Conservation (phyloP, 2,329 filamentous ascomycete genomes). For the Sclerotinia trifoliorum region DNA sequence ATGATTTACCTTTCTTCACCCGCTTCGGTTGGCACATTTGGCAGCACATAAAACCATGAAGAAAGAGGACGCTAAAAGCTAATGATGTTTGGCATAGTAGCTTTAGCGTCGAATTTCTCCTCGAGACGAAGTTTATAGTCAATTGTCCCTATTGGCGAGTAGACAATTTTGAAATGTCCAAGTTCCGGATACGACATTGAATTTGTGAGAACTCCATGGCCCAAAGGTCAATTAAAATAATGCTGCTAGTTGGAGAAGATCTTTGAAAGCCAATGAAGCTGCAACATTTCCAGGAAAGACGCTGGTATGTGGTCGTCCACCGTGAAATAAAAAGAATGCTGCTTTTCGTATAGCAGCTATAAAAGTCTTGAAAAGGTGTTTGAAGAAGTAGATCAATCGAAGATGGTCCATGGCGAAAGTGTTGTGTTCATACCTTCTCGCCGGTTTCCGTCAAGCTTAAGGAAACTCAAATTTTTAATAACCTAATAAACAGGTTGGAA, state of each 20-base stretch:
- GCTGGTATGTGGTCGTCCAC: not conserved
- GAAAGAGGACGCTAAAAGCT: not conserved
- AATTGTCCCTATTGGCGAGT: not conserved
- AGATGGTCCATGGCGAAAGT: not conserved
- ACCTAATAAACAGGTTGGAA: accelerated
- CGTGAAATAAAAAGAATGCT: too few relatives aligned
- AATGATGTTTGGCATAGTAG: accelerated
- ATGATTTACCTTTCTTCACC: accelerated
- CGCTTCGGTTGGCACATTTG: too few relatives aligned
- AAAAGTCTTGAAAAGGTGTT: too few relatives aligned
- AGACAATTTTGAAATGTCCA: not conserved
- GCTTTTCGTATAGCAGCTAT: not conserved
- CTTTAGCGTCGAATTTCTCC: accelerated
- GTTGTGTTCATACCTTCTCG: too few relatives aligned
- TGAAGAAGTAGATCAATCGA: not conserved
- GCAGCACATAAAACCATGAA: not conserved
- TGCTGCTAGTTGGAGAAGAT: not conserved
- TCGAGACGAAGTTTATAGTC: not conserved
- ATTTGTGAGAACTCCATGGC: too few relatives aligned
- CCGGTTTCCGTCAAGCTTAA: too few relatives aligned
- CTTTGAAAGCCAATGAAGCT: not conserved
- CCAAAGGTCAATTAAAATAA: too few relatives aligned
- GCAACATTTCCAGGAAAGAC: not conserved
- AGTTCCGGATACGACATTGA: too few relatives aligned
- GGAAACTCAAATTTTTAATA: not conserved